Base-by-base conservation (phyloP, 257 asterid genomes). In the Coffea canephora region DNA sequence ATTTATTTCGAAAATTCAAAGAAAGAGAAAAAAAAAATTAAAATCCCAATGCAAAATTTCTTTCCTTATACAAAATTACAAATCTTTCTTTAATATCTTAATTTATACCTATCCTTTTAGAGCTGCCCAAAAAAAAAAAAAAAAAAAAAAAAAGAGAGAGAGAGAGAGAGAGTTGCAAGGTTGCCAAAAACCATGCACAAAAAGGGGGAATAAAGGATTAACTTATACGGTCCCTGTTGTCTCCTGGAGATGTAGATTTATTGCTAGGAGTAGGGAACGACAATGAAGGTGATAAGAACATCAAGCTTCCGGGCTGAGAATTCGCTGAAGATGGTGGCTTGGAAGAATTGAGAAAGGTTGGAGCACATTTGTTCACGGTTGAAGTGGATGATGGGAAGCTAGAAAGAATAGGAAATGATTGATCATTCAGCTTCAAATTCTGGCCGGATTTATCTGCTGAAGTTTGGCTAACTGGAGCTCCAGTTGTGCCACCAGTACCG, bases 301-400 rank as follows among this genome's bases (percentile, higher is more conserved):
- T 76, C 66, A 79, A 46, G 76, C 48, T 84, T 74, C 82, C 89
- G 13, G 85, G 57, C 76, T 83, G 89, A 57, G 87, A 79, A 79
- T 78, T 81, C 14, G 83, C 13, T 0, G 84, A 67, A 45, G 84
- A 83, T 9, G 81, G 68, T 8, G 78, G 16, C 31, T 77, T 80
- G n/a, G 75, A 71, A 52, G 75, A 71, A 18, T 68, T 72, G 66
- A 83, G 70, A 59, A 76, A 83, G 52, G 82, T 75, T 31, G 87
- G 77, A 25, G 86, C 77, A 48, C 85, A 79, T 64, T 89, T 90
- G 48, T 76, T 91, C 31, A 79, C 84, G 75, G 85, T 92, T 62
- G 91, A 76, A 70, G 85, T 68, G 19, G 97, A 85, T 23, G 97
- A 85, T 19, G 94, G 92, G 61, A 91, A 80, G 83, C 85, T 86